These are phyloP conservation scores for Microcyclospora pomicola DNA, from an alignment of 2,329 filamentous ascomycete species.

Conservation along the genomic window DNA sequence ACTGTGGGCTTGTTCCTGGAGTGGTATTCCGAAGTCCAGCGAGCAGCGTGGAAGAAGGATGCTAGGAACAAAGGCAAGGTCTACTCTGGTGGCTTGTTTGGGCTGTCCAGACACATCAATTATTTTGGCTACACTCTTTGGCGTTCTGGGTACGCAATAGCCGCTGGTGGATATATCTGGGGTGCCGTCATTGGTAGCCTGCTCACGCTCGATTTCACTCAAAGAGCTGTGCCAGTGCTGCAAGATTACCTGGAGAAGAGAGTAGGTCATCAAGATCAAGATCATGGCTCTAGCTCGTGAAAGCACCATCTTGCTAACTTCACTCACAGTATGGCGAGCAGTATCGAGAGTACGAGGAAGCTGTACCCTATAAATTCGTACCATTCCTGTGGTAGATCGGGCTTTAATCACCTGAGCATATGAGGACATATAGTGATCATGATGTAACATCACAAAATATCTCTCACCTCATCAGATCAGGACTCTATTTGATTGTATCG, in stretches of 20 bases:
- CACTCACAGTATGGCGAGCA: slow-evolving; percentile 25
- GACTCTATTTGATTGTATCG: too few relatives aligned
- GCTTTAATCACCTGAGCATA: neutral
- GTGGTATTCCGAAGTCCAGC: slow-evolving; percentile 43
- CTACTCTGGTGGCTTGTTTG: slow-evolving; percentile 37
- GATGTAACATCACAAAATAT: neutral
- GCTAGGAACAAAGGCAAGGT: slow-evolving; percentile 39
- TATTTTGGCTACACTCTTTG: slow-evolving; percentile 41
- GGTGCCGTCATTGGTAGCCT: slow-evolving; percentile 28
- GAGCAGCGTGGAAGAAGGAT: slow-evolving; percentile 38
- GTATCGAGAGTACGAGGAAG: slow-evolving; percentile 25
- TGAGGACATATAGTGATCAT: neutral
- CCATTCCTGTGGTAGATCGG: slow-evolving; percentile 17
- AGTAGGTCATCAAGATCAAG: slow-evolving; percentile 16
- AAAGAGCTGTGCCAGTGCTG: slow-evolving; percentile 32
- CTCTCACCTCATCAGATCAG: too few relatives aligned
- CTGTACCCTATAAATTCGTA: slow-evolving; percentile 27
- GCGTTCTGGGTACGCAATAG: slow-evolving; percentile 36
- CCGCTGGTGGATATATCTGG: slow-evolving; percentile 34
- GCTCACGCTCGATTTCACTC: slow-evolving; percentile 33
- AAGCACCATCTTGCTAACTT: neutral
- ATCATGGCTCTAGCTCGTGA: neutral
- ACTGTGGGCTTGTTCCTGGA: slow-evolving; percentile 40
- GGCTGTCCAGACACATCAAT: slow-evolving; percentile 39
- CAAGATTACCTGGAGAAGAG: slow-evolving; percentile 35